phyloP scores from a whole-genome alignment of 306 rosid genomes.

The Cyamopsis tetragonoloba region DNA sequence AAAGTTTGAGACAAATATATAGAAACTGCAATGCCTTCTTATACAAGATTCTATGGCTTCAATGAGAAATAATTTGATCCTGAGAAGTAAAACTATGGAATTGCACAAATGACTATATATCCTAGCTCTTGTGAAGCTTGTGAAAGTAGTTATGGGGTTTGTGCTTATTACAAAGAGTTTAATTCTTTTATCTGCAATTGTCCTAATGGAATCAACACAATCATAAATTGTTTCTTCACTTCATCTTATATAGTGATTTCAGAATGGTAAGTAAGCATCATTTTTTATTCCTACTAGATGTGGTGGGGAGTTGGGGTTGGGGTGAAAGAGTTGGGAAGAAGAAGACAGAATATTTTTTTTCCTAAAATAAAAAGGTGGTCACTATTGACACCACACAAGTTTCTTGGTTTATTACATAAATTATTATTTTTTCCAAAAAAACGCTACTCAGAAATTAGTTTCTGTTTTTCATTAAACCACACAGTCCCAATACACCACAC shows the following conservation, averaged over 20 bases:
- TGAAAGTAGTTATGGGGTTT: constrained; percentile 61
- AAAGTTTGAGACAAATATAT: constrained; percentile 66
- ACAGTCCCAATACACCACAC: no score
- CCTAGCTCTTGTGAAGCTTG: constrained; percentile 61
- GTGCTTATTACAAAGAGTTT: constrained; percentile 47
- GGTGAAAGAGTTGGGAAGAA: no score
- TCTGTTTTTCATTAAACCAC: no score
- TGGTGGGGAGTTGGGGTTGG: no score
- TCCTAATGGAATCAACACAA: constrained; percentile 64
- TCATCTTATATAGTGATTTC: constrained; percentile 37
- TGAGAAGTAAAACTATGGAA: constrained; percentile 79
- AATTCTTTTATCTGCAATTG: constrained; percentile 71
- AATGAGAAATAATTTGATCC: constrained; percentile 62
- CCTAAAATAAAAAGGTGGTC: no score
- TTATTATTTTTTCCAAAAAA: no score
- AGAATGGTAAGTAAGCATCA: constrained; percentile 46
- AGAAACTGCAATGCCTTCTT: constrained; percentile 75
- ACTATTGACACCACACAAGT: no score
- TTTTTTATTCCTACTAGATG: no score
- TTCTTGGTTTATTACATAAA: no score
- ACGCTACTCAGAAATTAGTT: no score
- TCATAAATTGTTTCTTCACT: constrained; percentile 60
- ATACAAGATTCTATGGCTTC: constrained; percentile 74
- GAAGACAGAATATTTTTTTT: no score
- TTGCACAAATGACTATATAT: constrained; percentile 66